Base-by-base conservation (phyloP, 371 early-diverging fungal genomes). In the Mortierella sp. region DNA sequence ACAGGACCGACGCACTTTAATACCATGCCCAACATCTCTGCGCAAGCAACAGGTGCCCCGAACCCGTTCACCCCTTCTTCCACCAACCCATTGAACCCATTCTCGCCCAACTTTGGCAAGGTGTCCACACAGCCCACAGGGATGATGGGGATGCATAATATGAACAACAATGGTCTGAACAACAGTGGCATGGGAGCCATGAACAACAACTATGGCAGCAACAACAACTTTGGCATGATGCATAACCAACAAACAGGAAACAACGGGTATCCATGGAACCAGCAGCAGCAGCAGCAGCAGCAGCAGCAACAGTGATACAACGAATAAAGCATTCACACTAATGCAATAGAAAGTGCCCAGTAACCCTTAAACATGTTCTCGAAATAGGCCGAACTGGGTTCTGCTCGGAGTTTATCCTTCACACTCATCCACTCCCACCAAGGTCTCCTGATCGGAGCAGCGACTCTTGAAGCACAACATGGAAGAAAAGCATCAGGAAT, bases 51-150 rank as follows among this genome's bases (percentile, higher is more conserved):
- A 0, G 70, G 74, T 2, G 50, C 54, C 52, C 67, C 61, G 19
- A 76, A 76, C 19, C 76, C 76, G 10, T 76, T 76, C 62, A 66
- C 70, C n/a, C 76, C 69, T 12, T 74, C 76, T 6, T 34, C 34
- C 34, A 2, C 62, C 14, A 69, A 69, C 43, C 70, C 76, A 2
- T 24, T 69, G n/a, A 76, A 76, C 45, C 76, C 76, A 8, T 76
- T 76, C 52, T 69, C 76, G 31, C 76, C 76, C 53, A 76, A 76
- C 52, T 76, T 61, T 61, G 76, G 76, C 19, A 69, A 66, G 50
- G 62, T 76, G 7, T 47, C 69, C 1, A 42, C 69, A 3, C 76
- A 76, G 19, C 62, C 76, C 1, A 69, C 76, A 10, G 76, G 65
- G 0, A 67, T 72, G 76, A 59, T 54, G 58, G 67, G 67, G 16